Conservation (phyloP, 2,329 filamentous ascomycete genomes). For the Penicillium palitans region DNA sequence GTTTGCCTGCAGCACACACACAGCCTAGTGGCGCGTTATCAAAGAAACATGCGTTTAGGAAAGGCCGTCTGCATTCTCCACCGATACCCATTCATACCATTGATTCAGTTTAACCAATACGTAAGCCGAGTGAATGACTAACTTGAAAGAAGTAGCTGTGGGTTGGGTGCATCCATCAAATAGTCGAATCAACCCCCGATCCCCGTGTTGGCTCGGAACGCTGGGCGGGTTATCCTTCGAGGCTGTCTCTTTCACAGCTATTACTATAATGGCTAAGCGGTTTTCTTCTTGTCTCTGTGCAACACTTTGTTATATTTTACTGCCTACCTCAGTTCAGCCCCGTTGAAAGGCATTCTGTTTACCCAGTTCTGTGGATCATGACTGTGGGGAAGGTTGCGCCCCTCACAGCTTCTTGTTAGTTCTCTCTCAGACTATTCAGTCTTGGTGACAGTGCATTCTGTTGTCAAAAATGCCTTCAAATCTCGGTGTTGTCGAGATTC, state of each 20-base stretch:
- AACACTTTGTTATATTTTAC: constrained; percentile 3
- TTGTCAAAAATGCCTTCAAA: constrained; percentile 23
- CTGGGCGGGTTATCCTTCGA: constrained; percentile 1
- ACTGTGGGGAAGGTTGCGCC: not conserved
- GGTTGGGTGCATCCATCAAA: constrained; percentile 1
- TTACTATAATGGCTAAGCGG: not conserved
- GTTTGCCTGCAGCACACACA: constrained; percentile 4
- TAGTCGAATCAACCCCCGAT: not conserved
- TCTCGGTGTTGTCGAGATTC: constrained; percentile 25
- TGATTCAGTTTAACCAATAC: not conserved
- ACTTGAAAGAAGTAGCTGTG: not conserved
- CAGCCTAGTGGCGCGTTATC: not conserved
- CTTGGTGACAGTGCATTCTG: not conserved
- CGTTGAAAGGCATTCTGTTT: not conserved
- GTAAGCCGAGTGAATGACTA: not conserved
- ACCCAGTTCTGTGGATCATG: not conserved
- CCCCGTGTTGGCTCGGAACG: not conserved
- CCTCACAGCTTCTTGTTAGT: not conserved
- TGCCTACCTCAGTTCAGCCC: not conserved
- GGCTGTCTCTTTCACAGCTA: constrained; percentile 1
- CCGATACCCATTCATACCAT: not conserved
- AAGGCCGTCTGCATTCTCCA: not conserved
- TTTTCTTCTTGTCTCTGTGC: not conserved
- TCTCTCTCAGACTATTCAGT: no score
- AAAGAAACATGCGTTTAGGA: constrained; percentile 4